phyloP scores from a whole-genome alignment of 768 basidiomycete species.

The Mycena latifolia region DNA sequence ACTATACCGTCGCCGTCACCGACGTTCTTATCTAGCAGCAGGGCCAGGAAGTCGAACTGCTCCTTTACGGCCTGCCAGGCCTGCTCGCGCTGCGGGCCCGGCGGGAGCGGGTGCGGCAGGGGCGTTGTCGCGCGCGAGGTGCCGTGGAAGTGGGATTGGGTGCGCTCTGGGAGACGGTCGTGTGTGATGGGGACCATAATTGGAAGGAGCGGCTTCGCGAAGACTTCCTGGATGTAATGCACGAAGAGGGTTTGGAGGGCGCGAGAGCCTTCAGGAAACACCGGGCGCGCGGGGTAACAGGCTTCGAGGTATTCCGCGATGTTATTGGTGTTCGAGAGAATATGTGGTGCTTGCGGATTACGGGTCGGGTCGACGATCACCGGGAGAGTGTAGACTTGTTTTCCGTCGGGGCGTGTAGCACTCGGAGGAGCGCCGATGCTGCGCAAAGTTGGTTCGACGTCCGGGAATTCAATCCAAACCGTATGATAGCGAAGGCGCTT shows the following conservation, averaged over 20 bases:
- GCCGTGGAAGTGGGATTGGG: slow-evolving; percentile 62
- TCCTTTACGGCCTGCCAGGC: slow-evolving; percentile 60
- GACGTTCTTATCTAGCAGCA: slow-evolving; percentile 59
- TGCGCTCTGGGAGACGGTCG: slow-evolving; percentile 67
- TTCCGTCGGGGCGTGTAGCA: slow-evolving; percentile 64
- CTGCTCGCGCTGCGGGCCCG: slow-evolving; percentile 53
- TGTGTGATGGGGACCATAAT: slow-evolving; percentile 81
- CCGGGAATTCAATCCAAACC: slow-evolving; percentile 76
- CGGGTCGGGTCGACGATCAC: no score
- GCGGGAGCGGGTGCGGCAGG: slow-evolving; percentile 26
- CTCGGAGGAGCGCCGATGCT: slow-evolving; percentile 72
- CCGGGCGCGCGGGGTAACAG: slow-evolving; percentile 74
- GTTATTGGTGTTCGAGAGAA: no score
- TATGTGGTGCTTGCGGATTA: no score
- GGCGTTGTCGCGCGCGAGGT: slow-evolving; percentile 24
- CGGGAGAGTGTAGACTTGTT: slow-evolving; percentile 53
- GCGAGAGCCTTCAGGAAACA: slow-evolving; percentile 78
- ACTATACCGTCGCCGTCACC: slow-evolving; percentile 60
- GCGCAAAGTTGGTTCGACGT: slow-evolving; percentile 72
- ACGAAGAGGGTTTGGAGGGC: slow-evolving; percentile 79
- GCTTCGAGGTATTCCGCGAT: slow-evolving; percentile 80
- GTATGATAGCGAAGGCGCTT: slow-evolving; percentile 77
- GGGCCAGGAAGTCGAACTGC: slow-evolving; percentile 60
- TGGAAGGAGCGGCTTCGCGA: slow-evolving; percentile 74
- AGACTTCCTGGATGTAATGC: slow-evolving; percentile 75